Evolutionary conservation across 306 rosid genomes (phyloP).

Genomic region (Vigna radiata): DNA sequence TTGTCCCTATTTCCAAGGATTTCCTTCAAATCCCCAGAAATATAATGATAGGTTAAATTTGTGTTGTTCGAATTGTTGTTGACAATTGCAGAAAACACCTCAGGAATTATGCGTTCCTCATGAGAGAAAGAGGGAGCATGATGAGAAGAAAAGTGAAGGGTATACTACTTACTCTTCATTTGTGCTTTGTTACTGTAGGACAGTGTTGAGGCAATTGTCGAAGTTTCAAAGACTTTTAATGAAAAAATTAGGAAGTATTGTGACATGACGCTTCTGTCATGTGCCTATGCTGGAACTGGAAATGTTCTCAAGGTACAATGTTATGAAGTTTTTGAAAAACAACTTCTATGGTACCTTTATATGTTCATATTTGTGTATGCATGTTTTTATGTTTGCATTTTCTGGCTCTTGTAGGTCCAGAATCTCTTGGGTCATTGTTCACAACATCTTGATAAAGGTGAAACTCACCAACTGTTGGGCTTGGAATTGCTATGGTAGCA

Average conservation of each 20-base stretch:
- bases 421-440: slow-evolving; percentile 97
- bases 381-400: slow-evolving; percentile 36
- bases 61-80: too few relatives aligned
- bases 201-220: slow-evolving; percentile 92
- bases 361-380: slow-evolving; percentile 38
- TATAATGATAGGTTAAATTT: too few relatives aligned
- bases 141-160: too few relatives aligned
- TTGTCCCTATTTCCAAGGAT: too few relatives aligned
- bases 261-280: slow-evolving; percentile 93
- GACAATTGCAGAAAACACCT: too few relatives aligned
- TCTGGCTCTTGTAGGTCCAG: slow-evolving; percentile 70
- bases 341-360: slow-evolving; percentile 26
- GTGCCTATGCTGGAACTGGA: slow-evolving; percentile 99
- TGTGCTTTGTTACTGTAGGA: slow-evolving; percentile 63
- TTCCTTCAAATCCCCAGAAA: too few relatives aligned
- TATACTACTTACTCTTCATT: slow-evolving; percentile 28
- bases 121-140: too few relatives aligned
- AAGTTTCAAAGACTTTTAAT: slow-evolving; percentile 94
- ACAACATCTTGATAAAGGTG: slow-evolving; percentile 97
- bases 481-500: slow-evolving; percentile 98
- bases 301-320: slow-evolving; percentile 84
- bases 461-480: slow-evolving; percentile 94
- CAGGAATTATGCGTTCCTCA: too few relatives aligned
- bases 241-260: slow-evolving; percentile 93
- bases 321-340: background rate